Evolutionary conservation across 192 early-diverging fungal species (phyloP).

Genomic region (Coemansia sp.): DNA sequence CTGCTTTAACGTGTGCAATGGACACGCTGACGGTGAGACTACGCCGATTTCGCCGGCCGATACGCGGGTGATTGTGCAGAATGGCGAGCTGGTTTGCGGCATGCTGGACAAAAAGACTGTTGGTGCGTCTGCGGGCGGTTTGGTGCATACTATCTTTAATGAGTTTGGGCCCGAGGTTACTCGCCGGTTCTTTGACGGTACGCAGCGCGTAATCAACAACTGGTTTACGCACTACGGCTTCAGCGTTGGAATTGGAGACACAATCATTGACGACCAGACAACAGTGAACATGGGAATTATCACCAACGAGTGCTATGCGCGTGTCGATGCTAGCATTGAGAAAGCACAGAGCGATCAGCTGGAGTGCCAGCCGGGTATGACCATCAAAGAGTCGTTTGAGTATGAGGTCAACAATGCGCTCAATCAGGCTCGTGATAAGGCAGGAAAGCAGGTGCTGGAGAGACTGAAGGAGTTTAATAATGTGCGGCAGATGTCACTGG

Average conservation of each 20-base stretch:
- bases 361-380: conserved; percentile 87
- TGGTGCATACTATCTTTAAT: conserved; percentile 94
- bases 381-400: conserved; percentile 90
- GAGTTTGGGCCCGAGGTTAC: conserved; percentile 87
- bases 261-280: conserved; percentile 83
- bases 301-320: conserved; percentile 72
- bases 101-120: conserved; percentile 96
- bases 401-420: conserved; percentile 79
- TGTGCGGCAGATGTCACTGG: conserved; percentile 92
- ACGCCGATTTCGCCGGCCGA: conserved; percentile 84
- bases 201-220: conserved; percentile 91
- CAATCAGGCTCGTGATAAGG: conserved; percentile 87
- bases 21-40: conserved; percentile 77
- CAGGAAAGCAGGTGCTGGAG: conserved; percentile 80
- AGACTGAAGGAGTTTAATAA: conserved; percentile 91
- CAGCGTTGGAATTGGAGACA: conserved; percentile 96
- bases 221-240: conserved; percentile 95
- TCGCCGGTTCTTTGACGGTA: conserved; percentile 88
- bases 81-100: conserved; percentile 90
- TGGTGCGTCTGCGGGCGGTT: conserved; percentile 77
- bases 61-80: conserved; percentile 84
- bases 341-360: conserved; percentile 82
- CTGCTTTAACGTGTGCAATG: conserved; percentile 71
- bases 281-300: conserved; percentile 76
- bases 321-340: conserved; percentile 76